Conservation (phyloP, 805 yeast species). For the Saturnispora halmiae region DNA sequence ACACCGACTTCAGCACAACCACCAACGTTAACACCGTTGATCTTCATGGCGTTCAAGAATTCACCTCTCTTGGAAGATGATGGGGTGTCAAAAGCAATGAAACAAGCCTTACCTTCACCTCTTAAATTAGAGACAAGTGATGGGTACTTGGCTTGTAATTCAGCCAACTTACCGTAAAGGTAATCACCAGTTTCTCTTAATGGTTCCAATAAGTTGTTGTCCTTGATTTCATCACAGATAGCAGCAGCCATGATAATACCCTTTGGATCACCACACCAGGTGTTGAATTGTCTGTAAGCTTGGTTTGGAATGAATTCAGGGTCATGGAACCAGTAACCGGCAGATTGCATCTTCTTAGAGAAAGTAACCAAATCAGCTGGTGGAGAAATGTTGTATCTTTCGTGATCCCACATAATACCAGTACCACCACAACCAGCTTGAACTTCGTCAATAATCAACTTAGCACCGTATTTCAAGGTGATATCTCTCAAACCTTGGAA, state of each 20-base stretch:
- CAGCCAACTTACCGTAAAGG: constrained; percentile 48
- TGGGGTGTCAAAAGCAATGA: constrained; percentile 71
- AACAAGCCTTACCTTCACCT: constrained; percentile 69
- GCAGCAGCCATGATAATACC: constrained; percentile 68
- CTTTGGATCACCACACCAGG: constrained; percentile 92
- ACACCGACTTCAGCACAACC: constrained; percentile 76
- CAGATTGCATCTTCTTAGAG: constrained; percentile 83
- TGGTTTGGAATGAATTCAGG: constrained; percentile 62
- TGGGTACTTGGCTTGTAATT: constrained; percentile 48
- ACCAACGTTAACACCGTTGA: constrained; percentile 68
- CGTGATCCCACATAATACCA: constrained; percentile 83
- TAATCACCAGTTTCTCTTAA: constrained; percentile 59
- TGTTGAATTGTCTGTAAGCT: constrained; percentile 87
- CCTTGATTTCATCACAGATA: constrained; percentile 55
- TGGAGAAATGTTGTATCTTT: constrained; percentile 65
- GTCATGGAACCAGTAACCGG: constrained; percentile 76
- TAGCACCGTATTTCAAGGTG: constrained; percentile 59
- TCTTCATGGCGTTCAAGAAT: constrained; percentile 51
- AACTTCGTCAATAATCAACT: constrained; percentile 76
- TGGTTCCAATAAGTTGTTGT: constrained; percentile 48
- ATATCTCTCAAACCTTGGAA: constrained; percentile 78
- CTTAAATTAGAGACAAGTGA: constrained; percentile 45
- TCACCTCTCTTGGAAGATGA: constrained; percentile 47
- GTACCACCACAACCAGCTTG: constrained; percentile 90
- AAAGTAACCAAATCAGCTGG: constrained; percentile 81